Evolutionary conservation across 129 eudicot genomes (phyloP).

Genomic region (Mikania micrantha): DNA sequence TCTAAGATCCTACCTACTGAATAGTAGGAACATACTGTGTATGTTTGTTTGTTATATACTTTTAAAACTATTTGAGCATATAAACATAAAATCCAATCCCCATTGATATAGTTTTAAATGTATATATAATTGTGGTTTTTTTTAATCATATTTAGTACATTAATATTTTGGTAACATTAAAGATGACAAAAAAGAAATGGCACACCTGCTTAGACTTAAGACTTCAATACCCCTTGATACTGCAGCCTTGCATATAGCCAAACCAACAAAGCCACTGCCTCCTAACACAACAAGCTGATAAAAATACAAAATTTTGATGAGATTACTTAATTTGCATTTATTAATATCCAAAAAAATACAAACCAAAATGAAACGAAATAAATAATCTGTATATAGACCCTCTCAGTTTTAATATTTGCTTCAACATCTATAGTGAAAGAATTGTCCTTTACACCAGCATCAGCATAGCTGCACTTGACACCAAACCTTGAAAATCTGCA

Average conservation of each 20-base stretch:
- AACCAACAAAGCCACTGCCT: conserved; percentile 97
- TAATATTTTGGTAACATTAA: no score
- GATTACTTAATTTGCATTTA: background rate
- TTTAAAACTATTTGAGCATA: background rate
- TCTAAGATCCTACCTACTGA: no score
- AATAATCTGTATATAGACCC: conserved; percentile 31
- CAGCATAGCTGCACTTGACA: conserved; percentile 64
- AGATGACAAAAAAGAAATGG: background rate
- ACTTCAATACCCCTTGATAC: conserved; percentile 88
- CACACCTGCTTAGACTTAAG: conserved; percentile 89
- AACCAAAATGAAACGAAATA: background rate
- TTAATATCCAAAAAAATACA: background rate
- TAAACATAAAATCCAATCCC: background rate
- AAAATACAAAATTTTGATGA: conserved; percentile 2
- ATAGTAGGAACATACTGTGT: no score
- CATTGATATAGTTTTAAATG: background rate
- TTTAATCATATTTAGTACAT: background rate
- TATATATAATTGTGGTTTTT: background rate
- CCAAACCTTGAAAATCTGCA: conserved; percentile 41
- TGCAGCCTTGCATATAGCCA: conserved; percentile 99
- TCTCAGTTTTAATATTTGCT: conserved; percentile 81
- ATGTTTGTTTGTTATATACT: no score
- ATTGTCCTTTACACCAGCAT: conserved; percentile 43
- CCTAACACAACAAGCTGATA: conserved; percentile 88
- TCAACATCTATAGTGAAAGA: conserved; percentile 69